A percentile compares a stretch with the other conserved stretches of the same genome.
Evolutionary conservation across 129 eudicot species (phyloP).

Genomic region (Silybum marianum): DNA sequence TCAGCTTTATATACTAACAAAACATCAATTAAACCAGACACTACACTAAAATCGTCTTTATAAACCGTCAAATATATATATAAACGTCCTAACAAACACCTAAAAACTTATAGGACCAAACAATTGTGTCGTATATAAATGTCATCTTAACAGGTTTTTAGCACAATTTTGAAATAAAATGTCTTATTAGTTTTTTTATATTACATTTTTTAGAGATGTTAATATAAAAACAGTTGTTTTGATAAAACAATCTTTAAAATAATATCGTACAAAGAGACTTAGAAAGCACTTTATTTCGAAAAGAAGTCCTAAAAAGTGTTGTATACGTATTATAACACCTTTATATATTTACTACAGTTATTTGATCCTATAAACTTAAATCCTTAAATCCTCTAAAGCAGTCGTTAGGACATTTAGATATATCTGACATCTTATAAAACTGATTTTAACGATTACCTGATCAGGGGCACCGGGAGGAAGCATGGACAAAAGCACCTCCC

Average conservation of each 20-base stretch:
- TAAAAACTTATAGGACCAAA: background rate
- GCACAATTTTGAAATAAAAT: background rate
- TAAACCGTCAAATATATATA: no score
- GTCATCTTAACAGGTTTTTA: background rate
- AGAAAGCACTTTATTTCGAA: background rate
- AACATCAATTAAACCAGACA: no score
- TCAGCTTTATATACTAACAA: background rate
- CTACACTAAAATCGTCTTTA: no score
- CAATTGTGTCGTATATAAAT: background rate
- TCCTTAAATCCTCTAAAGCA: background rate
- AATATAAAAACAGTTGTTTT: no score
- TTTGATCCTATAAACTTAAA: background rate
- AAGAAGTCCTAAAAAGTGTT: background rate
- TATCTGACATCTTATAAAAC: background rate
- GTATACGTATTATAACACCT: background rate
- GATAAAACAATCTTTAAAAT: background rate
- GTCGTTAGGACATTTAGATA: background rate
- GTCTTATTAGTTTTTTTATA: background rate
- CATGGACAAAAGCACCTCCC: constrained; percentile 96
- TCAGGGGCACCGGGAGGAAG: constrained; percentile 99
- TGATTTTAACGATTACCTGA: constrained; percentile 45
- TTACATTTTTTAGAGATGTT: background rate
- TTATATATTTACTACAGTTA: no score
- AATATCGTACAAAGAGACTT: background rate
- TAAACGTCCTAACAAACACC: background rate